Base-by-base conservation (phyloP, 1,284 basidiomycete species). In the Exobasidium cylindrosporum region DNA sequence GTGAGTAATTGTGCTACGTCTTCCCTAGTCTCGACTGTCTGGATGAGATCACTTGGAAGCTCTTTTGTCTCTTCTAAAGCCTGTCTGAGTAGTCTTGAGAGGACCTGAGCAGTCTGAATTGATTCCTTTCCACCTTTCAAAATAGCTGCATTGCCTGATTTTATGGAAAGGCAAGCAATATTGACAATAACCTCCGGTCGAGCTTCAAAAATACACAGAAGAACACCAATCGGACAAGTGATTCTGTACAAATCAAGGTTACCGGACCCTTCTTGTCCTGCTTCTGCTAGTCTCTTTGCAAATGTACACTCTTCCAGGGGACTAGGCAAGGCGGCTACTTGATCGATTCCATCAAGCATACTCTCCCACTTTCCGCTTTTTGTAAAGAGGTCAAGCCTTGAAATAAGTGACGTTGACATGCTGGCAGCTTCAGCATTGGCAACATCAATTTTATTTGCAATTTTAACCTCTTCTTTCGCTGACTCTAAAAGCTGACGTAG, bases 141-240 rank as follows among this genome's bases (percentile, higher is more conserved):
- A 45, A 78, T 78, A 10, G 77, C 77, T 0, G 65, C 77, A 84
- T 75, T 72, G 89, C 94, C 95, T 29, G 91, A 94, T 82, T 97
- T 98, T 81, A 99, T 92, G 1, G 96, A 95, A 69, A 99, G 83
- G 0, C 91, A 86, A 4, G 96, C 92, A 72, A 99, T 97, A 80
- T 98, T 98, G 47, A 98, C 90, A 30, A 98, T 92, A 4, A 99
- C 96, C 80, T 99, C 96, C 0, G 96, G 96, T 35, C 96, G 85
- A 2, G 95, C 91, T 82, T 99, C 96, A 70, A 99, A 99, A 68
- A 99, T 97, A 68, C 97, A 92, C 54, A 98, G 85, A 28, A 98
- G 83, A 0, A 97, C 94, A 21, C 96, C 96, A 66, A 99, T 96
- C 0, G 96, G 94, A 80, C 95, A 98, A 0, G 94, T 92, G 0